Evolutionary conservation across 345 rosid species (phyloP).

Genomic region (Eucalyptus tenuipes): DNA sequence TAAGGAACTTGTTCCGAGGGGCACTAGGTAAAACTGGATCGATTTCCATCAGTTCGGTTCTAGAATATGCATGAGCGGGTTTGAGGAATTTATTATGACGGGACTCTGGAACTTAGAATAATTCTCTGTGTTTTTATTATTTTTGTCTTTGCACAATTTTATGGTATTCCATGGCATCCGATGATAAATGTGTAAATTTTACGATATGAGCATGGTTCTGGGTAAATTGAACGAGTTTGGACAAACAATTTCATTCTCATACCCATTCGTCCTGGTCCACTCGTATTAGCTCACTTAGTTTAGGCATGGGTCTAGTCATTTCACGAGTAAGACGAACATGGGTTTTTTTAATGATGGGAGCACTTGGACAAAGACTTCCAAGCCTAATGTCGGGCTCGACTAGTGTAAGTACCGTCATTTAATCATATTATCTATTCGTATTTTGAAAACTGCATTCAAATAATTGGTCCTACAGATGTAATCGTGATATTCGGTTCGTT

Average conservation of each 20-base stretch:
- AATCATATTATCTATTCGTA: not conserved
- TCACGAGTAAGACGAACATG: not conserved
- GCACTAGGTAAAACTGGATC: too few relatives aligned
- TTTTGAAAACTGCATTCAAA: not conserved
- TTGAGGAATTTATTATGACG: fast-evolving
- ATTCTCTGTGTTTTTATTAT: too few relatives aligned
- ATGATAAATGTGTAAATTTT: too few relatives aligned
- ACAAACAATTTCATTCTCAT: not conserved
- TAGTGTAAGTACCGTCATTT: not conserved
- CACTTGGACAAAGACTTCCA: not conserved
- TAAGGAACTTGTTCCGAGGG: too few relatives aligned
- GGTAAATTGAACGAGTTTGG: not conserved
- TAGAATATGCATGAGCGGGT: too few relatives aligned
- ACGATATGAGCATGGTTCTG: fast-evolving
- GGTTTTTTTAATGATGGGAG: not conserved
- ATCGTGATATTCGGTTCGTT: not conserved
- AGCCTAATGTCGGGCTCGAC: not conserved
- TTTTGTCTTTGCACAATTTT: too few relatives aligned
- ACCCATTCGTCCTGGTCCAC: fast-evolving
- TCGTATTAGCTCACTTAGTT: not conserved
- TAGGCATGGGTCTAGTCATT: fast-evolving
- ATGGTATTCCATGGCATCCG: fast-evolving
- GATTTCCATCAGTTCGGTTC: too few relatives aligned
- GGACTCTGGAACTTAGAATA: too few relatives aligned
- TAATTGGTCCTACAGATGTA: fast-evolving